Evolutionary conservation across 2,329 filamentous ascomycete genomes (phyloP).

Genomic region (Whalleya microplaca): DNA sequence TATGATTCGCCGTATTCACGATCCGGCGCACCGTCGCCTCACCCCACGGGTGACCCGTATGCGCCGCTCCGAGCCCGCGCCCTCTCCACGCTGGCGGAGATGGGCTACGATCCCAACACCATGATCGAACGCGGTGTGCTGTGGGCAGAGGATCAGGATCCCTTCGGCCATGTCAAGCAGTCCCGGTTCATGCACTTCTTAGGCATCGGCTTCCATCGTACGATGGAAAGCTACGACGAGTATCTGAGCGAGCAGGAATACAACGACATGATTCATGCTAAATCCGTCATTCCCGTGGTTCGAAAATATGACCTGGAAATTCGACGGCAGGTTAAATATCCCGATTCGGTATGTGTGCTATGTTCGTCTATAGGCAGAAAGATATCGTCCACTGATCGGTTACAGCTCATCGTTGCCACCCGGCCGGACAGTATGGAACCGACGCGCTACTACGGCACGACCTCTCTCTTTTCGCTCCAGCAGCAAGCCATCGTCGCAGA

Average conservation of each 20-base stretch:
- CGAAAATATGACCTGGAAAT: conserved; percentile 28
- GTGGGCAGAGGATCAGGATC: conserved; percentile 34
- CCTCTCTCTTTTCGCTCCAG: conserved; percentile 25
- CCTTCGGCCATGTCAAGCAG: conserved; percentile 32
- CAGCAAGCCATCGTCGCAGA: conserved; percentile 30
- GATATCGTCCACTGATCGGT: neutral
- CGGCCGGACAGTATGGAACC: conserved; percentile 24
- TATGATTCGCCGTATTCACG: conserved; percentile 24
- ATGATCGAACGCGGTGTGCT: conserved; percentile 28
- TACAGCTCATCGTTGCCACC: conserved; percentile 25
- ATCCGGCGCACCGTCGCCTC: conserved; percentile 19
- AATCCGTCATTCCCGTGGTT: conserved; percentile 25
- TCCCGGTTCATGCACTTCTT: conserved; percentile 30
- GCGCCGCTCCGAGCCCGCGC: conserved; percentile 16
- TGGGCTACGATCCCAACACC: conserved; percentile 21
- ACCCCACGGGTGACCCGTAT: conserved; percentile 25
- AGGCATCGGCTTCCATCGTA: conserved; percentile 25
- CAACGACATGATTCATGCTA: conserved; percentile 28
- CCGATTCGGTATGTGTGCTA: conserved; percentile 7
- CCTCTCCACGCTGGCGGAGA: conserved; percentile 21
- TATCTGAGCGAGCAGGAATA: conserved; percentile 30
- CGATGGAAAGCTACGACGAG: conserved; percentile 32
- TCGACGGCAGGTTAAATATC: conserved; percentile 28
- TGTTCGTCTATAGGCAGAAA: neutral
- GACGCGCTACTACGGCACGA: conserved; percentile 20